A percentile compares a stretch with the other conserved stretches of the same genome.
Evolutionary conservation across 441 rosid species (phyloP).

Genomic region (Viola pubescens): DNA sequence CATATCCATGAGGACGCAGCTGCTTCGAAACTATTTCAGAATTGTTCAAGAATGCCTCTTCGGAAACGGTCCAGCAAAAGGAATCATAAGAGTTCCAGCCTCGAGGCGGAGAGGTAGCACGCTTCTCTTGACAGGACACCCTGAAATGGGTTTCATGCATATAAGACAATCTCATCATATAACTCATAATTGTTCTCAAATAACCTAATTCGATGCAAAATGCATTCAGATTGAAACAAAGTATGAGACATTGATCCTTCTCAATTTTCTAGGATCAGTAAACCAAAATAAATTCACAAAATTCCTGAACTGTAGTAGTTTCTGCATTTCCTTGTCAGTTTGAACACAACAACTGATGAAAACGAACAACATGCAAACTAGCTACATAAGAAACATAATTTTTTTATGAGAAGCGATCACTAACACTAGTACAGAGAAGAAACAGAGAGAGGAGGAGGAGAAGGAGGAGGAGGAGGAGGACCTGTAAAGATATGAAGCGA

Average conservation of each 20-base stretch:
- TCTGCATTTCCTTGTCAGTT: too few species aligned
- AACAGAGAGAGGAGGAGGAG: background rate
- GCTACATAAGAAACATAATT: too few species aligned
- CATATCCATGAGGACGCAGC: conserved; percentile 59
- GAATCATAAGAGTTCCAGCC: conserved; percentile 98
- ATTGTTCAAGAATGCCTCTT: conserved; percentile 68
- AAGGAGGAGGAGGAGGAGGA: conserved; percentile 7
- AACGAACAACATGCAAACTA: too few species aligned
- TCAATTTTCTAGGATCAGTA: too few species aligned
- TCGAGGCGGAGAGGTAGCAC: conserved; percentile 71
- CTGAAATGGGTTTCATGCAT: conserved; percentile 25
- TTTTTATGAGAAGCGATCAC: too few species aligned
- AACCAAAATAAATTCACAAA: too few species aligned
- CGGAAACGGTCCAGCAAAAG: conserved; percentile 78
- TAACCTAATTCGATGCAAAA: too few species aligned
- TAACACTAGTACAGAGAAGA: background rate
- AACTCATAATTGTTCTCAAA: too few species aligned
- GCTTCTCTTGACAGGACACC: conserved; percentile 25
- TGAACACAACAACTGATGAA: too few species aligned
- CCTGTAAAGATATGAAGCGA: conserved; percentile 26
- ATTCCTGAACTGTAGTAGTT: too few species aligned
- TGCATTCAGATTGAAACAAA: too few species aligned
- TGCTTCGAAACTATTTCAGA: conserved; percentile 58
- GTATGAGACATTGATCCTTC: too few species aligned
- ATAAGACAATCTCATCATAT: background rate